phyloP scores from a whole-genome alignment of 257 asterid species.

The Forsythia suspensa region DNA sequence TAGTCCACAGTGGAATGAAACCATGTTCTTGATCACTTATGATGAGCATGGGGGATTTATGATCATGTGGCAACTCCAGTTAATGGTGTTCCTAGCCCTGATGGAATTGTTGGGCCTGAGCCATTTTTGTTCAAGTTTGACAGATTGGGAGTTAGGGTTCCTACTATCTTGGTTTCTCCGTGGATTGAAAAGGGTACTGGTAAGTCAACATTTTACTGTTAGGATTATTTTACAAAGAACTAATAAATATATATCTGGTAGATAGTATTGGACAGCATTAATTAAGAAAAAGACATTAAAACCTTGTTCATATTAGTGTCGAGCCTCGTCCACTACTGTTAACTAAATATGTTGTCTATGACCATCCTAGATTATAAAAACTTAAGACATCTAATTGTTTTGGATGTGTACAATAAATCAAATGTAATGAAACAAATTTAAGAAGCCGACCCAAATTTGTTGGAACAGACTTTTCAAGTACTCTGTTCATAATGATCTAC shows the following conservation, averaged over 20 bases:
- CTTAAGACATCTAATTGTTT: too few relatives aligned
- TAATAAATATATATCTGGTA: background rate
- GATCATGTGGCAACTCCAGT: slow-evolving; percentile 80
- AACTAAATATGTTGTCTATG: too few relatives aligned
- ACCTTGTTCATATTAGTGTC: too few relatives aligned
- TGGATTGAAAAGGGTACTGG: slow-evolving; percentile 81
- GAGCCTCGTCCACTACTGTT: too few relatives aligned
- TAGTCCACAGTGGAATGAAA: slow-evolving; percentile 85
- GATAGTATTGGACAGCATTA: background rate
- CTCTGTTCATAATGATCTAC: background rate
- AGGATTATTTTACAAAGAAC: background rate
- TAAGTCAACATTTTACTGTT: slow-evolving; percentile 17
- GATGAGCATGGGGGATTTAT: slow-evolving; percentile 9
- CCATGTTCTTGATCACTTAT: slow-evolving; percentile 68
- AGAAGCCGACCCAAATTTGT: background rate
- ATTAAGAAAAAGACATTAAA: background rate
- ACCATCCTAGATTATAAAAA: too few relatives aligned
- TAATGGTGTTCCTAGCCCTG: slow-evolving; percentile 74
- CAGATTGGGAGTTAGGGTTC: slow-evolving; percentile 83
- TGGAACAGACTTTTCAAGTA: background rate
- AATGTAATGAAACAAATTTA: too few relatives aligned
- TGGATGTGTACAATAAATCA: too few relatives aligned
- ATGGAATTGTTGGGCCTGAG: slow-evolving; percentile 69
- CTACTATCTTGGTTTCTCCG: slow-evolving; percentile 65
- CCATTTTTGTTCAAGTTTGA: slow-evolving; percentile 73